These are phyloP conservation scores for Fusarium sp. DNA, from an alignment of 2,329 filamentous ascomycete species.

Conservation along the genomic window DNA sequence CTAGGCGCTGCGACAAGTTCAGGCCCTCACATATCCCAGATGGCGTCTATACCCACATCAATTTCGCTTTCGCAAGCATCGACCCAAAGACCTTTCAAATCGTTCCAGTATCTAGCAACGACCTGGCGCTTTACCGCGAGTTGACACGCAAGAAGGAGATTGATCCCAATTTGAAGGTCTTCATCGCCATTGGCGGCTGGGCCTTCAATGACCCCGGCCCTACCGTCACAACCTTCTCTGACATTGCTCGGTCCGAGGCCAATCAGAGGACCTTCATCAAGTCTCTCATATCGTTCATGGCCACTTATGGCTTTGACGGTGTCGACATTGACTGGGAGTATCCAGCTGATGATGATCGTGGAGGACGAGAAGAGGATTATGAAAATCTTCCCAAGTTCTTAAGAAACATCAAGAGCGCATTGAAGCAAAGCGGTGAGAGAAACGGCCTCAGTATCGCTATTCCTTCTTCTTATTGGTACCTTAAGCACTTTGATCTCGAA, in stretches of 20 bases:
- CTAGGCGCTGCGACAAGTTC: neutral
- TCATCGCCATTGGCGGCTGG: neutral
- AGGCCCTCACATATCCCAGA: neutral
- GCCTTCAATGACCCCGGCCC: neutral
- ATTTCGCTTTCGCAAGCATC: neutral
- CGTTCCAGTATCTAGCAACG: neutral
- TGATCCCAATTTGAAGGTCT: neutral
- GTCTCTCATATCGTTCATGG: neutral
- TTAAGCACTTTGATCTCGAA: neutral
- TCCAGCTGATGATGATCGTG: neutral
- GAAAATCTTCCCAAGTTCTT: neutral
- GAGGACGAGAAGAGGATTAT: neutral
- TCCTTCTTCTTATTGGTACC: neutral
- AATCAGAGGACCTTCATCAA: neutral
- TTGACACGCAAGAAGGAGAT: neutral
- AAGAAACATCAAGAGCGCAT: neutral
- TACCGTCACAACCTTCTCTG: neutral
- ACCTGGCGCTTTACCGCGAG: neutral
- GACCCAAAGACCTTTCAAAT: neutral
- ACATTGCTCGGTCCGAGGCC: neutral
- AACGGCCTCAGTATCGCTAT: neutral
- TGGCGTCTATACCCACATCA: neutral
- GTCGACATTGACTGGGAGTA: neutral
- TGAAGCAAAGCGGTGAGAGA: neutral
- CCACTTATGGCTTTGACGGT: neutral